Evolutionary conservation across 2,329 filamentous ascomycete species (phyloP).

Genomic region (Cadophora sp.): DNA sequence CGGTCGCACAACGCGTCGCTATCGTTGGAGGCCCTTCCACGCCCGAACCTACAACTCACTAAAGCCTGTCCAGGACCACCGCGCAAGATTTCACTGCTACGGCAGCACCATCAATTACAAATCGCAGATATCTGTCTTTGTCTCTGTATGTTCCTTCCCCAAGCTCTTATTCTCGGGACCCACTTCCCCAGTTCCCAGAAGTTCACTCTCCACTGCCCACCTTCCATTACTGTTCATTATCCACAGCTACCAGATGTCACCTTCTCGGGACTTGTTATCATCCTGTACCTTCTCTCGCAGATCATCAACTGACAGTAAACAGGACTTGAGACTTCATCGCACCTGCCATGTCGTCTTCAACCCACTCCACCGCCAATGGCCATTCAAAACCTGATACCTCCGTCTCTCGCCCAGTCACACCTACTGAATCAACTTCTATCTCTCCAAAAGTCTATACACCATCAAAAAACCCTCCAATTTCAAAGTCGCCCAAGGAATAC

Average conservation of each 20-base stretch:
- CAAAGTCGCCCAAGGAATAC: neutral
- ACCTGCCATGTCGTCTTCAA: slow-evolving; percentile 4
- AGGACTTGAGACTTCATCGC: neutral
- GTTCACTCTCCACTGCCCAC: neutral
- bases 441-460: neutral
- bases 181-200: neutral
- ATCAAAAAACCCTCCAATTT: neutral
- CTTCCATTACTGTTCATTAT: neutral
- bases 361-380: neutral
- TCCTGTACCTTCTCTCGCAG: neutral
- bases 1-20: neutral
- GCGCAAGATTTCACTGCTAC: neutral
- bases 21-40: too few relatives aligned
- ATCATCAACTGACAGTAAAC: neutral
- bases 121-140: neutral
- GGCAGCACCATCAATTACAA: neutral
- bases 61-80: neutral
- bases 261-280: neutral
- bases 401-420: slow-evolving; percentile 1
- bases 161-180: too few relatives aligned
- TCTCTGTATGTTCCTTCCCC: neutral
- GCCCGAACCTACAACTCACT: too few relatives aligned
- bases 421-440: neutral
- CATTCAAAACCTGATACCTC: neutral
- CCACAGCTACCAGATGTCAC: neutral